These are phyloP conservation scores for Lanzia echinophila DNA, from an alignment of 2,329 filamentous ascomycete species.

Conservation along the genomic window DNA sequence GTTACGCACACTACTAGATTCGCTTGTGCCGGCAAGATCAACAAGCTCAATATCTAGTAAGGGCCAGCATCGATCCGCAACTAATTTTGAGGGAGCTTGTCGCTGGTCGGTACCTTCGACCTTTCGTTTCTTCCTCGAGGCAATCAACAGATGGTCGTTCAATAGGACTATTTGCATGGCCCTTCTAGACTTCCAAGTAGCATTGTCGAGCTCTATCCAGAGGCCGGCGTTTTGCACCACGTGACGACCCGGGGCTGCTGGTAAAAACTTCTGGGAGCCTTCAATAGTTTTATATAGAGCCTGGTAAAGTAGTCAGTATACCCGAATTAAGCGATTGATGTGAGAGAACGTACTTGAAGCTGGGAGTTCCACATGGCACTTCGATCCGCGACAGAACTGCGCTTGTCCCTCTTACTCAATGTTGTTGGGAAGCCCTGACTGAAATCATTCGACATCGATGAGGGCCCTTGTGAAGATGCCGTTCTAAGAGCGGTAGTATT, in stretches of 20 bases:
- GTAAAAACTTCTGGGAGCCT: conserved; percentile 93
- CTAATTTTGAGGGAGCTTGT: conserved; percentile 60
- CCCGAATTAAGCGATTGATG: neutral
- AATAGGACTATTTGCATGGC: conserved; percentile 87
- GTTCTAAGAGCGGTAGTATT: conserved; percentile 62
- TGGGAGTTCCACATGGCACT: conserved; percentile 62
- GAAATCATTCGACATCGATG: conserved; percentile 36
- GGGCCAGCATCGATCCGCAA: conserved; percentile 92
- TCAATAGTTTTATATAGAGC: conserved; percentile 96
- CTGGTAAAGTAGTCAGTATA: conserved; percentile 33
- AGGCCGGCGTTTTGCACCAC: conserved; percentile 86
- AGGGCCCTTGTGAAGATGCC: conserved; percentile 47
- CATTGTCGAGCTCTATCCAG: conserved; percentile 96
- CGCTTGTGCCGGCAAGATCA: conserved; percentile 67
- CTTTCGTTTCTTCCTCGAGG: conserved; percentile 87
- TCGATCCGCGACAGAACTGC: conserved; percentile 76
- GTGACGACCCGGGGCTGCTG: conserved; percentile 83
- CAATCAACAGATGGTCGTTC: conserved; percentile 90
- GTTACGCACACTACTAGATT: conserved; percentile 49
- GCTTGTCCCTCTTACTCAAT: conserved; percentile 67
- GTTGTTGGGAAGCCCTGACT: conserved; percentile 47
- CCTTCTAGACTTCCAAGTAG: conserved; percentile 88
- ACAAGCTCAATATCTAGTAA: conserved; percentile 88
- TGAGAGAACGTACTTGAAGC: conserved; percentile 38
- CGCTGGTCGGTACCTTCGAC: conserved; percentile 55